A percentile compares a stretch with the other conserved stretches of the same genome.
Conservation (phyloP, 2,329 filamentous ascomycete genomes). For the Teratosphaeria viscida region DNA sequence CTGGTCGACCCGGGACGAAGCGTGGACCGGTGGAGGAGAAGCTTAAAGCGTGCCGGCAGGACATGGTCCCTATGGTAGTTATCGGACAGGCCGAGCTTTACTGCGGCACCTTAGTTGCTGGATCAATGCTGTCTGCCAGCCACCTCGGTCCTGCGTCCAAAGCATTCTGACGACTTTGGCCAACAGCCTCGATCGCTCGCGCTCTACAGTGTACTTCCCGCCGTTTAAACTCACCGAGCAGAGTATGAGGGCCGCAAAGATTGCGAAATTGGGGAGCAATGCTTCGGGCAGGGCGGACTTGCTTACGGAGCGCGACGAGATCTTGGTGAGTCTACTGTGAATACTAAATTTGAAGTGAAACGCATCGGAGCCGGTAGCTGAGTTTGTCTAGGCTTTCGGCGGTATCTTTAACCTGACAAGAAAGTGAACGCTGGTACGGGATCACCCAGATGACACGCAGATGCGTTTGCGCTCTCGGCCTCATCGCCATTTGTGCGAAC, state of each 20-base stretch:
- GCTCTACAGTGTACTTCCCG: not conserved
- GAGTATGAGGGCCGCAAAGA: not conserved
- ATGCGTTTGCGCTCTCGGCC: not conserved
- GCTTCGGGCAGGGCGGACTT: not conserved
- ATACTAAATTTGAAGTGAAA: no score
- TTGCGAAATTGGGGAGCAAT: not conserved
- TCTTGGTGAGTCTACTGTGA: no score
- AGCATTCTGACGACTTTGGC: not conserved
- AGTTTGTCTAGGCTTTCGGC: not conserved
- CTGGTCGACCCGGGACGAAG: not conserved
- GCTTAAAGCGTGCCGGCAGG: not conserved
- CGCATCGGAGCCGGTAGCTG: not conserved
- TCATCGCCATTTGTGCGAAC: not conserved
- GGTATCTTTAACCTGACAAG: not conserved
- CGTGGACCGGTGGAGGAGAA: not conserved
- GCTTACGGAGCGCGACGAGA: not conserved
- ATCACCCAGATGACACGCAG: not conserved
- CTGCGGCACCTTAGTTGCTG: not conserved
- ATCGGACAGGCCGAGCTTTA: not conserved
- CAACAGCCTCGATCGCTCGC: not conserved
- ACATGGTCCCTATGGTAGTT: no score
- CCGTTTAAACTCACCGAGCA: not conserved
- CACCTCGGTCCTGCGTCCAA: not conserved
- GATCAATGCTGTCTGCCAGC: not conserved
- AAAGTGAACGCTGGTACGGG: not conserved